Conservation (phyloP, 225 moss, liverwort and hornwort genomes). For the Climacium dendroides region DNA sequence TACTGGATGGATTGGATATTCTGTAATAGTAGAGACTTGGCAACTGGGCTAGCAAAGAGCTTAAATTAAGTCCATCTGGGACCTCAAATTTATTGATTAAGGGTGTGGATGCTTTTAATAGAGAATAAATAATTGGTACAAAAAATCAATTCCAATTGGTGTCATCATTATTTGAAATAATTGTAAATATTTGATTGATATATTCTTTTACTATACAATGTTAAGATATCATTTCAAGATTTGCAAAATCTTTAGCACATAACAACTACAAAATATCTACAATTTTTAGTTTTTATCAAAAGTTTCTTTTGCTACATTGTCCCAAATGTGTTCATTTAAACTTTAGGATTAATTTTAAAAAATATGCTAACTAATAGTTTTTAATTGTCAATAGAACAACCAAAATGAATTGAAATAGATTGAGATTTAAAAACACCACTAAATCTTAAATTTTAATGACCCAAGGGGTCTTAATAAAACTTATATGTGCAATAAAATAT, state of each 20-base stretch:
- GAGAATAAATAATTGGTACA: rapidly evolving
- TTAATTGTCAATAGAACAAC: not conserved
- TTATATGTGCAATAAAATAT: not conserved
- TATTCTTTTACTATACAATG: not conserved
- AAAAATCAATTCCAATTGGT: rapidly evolving
- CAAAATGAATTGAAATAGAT: not conserved
- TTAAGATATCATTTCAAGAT: not conserved
- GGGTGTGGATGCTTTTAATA: rapidly evolving
- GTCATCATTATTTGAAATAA: not conserved
- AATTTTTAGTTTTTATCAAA: not conserved
- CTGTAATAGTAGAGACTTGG: too few relatives aligned
- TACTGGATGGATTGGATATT: too few relatives aligned
- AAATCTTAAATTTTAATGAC: too few relatives aligned
- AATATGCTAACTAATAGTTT: not conserved
- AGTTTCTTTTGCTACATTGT: not conserved
- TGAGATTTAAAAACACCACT: not conserved
- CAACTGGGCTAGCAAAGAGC: rapidly evolving
- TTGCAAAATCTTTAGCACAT: not conserved
- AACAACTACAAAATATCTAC: not conserved
- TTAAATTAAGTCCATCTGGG: not conserved
- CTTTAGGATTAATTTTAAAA: not conserved
- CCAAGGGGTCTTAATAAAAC: not conserved
- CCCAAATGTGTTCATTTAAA: not conserved
- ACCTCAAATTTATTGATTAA: rapidly evolving
- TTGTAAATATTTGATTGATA: not conserved